These are phyloP conservation scores for Pseudogymnoascus sp. DNA, from an alignment of 2,329 filamentous ascomycete species.

Conservation along the genomic window DNA sequence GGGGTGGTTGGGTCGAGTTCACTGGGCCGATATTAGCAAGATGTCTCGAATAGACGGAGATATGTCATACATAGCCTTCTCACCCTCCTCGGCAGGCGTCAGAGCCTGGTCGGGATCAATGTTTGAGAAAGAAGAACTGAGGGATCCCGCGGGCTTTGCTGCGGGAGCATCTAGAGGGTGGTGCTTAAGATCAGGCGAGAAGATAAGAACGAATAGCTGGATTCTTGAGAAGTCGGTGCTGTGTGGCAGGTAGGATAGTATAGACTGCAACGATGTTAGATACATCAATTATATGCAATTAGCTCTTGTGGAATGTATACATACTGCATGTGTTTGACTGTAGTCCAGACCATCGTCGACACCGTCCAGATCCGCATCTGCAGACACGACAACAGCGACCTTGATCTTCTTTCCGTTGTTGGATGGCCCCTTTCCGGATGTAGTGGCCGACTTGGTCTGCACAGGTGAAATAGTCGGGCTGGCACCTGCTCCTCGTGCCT, in stretches of 20 bases:
- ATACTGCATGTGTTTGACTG: constrained; percentile 73
- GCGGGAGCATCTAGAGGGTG: constrained; percentile 44
- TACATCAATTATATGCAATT: constrained; percentile 16
- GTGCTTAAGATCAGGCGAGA: constrained; percentile 72
- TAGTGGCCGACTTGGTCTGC: background rate
- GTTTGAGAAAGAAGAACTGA: constrained; percentile 78
- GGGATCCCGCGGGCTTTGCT: constrained; percentile 55
- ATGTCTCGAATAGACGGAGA: constrained; percentile 12
- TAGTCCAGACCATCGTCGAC: constrained; percentile 53
- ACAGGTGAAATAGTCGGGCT: constrained; percentile 22
- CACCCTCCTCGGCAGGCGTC: constrained; percentile 56
- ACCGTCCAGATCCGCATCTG: constrained; percentile 55
- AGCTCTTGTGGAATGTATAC: constrained; percentile 29
- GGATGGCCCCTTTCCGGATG: background rate
- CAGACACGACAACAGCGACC: constrained; percentile 83
- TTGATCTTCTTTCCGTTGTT: constrained; percentile 51
- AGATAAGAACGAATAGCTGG: constrained; percentile 83
- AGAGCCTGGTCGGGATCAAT: constrained; percentile 68
- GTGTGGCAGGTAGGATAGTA: constrained; percentile 80
- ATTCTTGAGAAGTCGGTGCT: constrained; percentile 64
- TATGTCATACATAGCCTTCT: constrained; percentile 46
- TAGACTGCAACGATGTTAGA: constrained; percentile 48
- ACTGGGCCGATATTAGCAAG: constrained; percentile 27
- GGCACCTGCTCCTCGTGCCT: constrained; percentile 50
- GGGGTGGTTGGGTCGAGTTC: constrained; percentile 40